phyloP scores from a whole-genome alignment of 805 yeast genomes.

The Nakazawaea sp. region DNA sequence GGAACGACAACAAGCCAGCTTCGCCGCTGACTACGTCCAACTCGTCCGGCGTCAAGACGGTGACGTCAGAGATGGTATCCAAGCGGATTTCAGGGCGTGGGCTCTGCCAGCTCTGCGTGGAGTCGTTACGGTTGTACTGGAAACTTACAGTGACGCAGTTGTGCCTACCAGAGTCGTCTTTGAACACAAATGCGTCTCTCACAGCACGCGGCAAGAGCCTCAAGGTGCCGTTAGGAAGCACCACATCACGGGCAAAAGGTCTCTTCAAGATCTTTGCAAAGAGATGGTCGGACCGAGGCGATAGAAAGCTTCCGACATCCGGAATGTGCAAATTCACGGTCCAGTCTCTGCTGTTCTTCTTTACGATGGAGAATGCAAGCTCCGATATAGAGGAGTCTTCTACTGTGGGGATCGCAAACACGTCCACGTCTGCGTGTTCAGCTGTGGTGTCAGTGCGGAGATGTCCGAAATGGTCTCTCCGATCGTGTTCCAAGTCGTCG shows the following conservation, averaged over 20 bases:
- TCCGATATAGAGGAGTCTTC: constrained; percentile 16
- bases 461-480: constrained; percentile 12
- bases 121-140: constrained; percentile 16
- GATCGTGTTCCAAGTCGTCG: constrained; percentile 1
- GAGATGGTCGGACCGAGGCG: constrained; percentile 6
- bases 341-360: constrained; percentile 28
- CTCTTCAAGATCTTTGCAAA: constrained; percentile 11
- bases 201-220: constrained; percentile 16
- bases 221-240: constrained; percentile 12
- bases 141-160: constrained; percentile 16
- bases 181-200: constrained; percentile 10
- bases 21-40: not conserved
- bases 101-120: constrained; percentile 9
- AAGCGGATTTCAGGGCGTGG: constrained; percentile 9
- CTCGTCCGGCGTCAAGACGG: constrained; percentile 4
- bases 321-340: constrained; percentile 33
- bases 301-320: constrained; percentile 28
- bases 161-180: not conserved
- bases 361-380: constrained; percentile 25
- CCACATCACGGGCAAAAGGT: constrained; percentile 7
- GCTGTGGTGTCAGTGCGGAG: not conserved
- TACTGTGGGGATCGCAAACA: not conserved
- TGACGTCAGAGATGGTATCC: constrained; percentile 11
- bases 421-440: not conserved
- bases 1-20: not conserved